These are phyloP conservation scores for Xylariaceae sp. DNA, from an alignment of 2,329 filamentous ascomycete species.

Conservation along the genomic window DNA sequence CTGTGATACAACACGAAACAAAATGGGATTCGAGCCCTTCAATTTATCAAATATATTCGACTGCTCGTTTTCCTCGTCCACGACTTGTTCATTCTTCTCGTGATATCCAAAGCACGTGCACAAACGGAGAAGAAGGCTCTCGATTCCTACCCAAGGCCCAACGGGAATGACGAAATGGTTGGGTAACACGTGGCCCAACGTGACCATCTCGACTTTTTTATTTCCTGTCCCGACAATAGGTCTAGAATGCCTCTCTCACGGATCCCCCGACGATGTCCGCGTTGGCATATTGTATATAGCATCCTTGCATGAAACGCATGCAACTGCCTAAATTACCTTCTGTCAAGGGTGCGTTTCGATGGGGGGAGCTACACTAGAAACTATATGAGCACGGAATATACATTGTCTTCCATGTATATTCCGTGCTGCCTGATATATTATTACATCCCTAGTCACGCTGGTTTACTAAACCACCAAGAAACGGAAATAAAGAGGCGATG, in stretches of 20 bases:
- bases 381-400: no score
- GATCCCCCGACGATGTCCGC: conserved; percentile 2
- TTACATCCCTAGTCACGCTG: neutral
- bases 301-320: conserved; percentile 11
- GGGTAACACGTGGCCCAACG: conserved; percentile 16
- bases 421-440: neutral
- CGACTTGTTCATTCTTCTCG: no score
- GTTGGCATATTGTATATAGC: conserved; percentile 6
- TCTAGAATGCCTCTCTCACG: neutral
- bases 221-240: conserved; percentile 1
- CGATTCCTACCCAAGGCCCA: conserved; percentile 7
- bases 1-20: no score
- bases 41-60: neutral
- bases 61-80: neutral
- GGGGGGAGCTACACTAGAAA: neutral
- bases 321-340: neutral
- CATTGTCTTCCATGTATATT: no score
- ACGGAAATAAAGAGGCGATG: neutral
- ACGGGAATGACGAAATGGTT: conserved; percentile 8
- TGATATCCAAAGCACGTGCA: neutral
- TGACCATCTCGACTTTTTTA: conserved; percentile 1
- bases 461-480: neutral
- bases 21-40: no score
- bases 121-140: neutral
- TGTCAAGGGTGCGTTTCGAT: neutral